phyloP scores from a whole-genome alignment of 2,329 filamentous ascomycete species.

The Fusarium setosum region DNA sequence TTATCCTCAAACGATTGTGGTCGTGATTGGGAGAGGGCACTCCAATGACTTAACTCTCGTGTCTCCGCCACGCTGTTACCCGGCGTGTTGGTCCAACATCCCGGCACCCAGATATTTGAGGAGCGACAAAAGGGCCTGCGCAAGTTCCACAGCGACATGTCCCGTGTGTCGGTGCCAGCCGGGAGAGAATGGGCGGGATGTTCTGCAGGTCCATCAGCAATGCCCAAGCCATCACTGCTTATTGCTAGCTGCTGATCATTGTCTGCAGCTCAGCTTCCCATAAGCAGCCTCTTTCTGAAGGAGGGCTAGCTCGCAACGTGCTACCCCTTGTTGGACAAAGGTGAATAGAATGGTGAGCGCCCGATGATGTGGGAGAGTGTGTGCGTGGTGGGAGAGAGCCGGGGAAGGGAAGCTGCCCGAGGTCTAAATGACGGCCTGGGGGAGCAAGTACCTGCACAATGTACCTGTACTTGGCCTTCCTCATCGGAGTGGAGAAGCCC shows the following conservation, averaged over 20 bases:
- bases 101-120: not conserved
- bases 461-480: slow-evolving; percentile 26
- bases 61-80: slow-evolving; percentile 22
- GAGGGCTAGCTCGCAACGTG: not conserved
- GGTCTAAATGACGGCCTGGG: not conserved
- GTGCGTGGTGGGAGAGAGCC: not conserved
- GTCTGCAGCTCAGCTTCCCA: not conserved
- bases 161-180: not conserved
- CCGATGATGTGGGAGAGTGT: not conserved
- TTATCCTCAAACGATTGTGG: not conserved
- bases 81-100: slow-evolving; percentile 9
- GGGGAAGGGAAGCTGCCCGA: not conserved
- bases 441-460: slow-evolving; percentile 27
- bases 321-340: not conserved
- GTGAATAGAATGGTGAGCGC: not conserved
- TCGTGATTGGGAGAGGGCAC: slow-evolving; percentile 4
- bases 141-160: not conserved
- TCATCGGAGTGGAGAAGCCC: slow-evolving; percentile 17
- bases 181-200: not conserved
- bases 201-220: not conserved
- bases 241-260: not conserved
- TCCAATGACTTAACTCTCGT: slow-evolving; percentile 14
- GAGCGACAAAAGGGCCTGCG: slow-evolving; percentile 23
- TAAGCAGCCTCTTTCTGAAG: not conserved
- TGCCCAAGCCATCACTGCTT: not conserved